Conservation (phyloP, 345 rosid genomes). For the Boechera retrofracta region DNA sequence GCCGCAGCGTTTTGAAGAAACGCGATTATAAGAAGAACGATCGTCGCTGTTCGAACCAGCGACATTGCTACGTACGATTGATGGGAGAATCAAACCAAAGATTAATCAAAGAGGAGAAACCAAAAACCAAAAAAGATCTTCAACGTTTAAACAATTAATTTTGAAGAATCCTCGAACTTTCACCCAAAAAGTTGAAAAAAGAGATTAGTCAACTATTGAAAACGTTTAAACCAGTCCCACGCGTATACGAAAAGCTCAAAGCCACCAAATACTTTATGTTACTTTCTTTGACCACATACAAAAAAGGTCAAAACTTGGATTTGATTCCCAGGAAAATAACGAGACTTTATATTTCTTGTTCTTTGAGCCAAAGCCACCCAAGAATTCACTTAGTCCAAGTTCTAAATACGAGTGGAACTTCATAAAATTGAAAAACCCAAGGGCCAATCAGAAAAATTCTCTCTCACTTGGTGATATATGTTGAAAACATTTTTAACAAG, state of each 20-base stretch:
- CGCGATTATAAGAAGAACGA: slow-evolving; percentile 25
- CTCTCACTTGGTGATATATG: too few relatives aligned
- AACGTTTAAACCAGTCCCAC: slow-evolving; percentile 16
- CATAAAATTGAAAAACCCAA: too few relatives aligned
- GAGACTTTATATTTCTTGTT: not conserved
- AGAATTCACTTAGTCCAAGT: not conserved
- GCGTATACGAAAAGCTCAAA: slow-evolving; percentile 3
- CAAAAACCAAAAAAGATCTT: not conserved
- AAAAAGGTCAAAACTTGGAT: not conserved
- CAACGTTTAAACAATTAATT: not conserved
- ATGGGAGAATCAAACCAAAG: not conserved
- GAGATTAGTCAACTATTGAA: slow-evolving; percentile 14
- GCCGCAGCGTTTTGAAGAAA: slow-evolving; percentile 29
- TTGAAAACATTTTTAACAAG: too few relatives aligned
- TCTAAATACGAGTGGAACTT: too few relatives aligned
- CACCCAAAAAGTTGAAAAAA: not conserved
- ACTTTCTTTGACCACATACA: slow-evolving; percentile 7
- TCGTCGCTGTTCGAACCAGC: slow-evolving; percentile 16
- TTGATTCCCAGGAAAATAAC: not conserved
- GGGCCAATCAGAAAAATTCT: too few relatives aligned
- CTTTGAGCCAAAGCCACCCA: not conserved
- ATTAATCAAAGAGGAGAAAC: not conserved
- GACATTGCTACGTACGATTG: slow-evolving; percentile 31
- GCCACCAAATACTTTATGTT: not conserved
- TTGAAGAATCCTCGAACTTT: not conserved